A percentile compares a stretch with the other conserved stretches of the same genome.
Evolutionary conservation across 208 protist species (phyloP).

Genomic region (Acanthamoeba lenticulata): DNA sequence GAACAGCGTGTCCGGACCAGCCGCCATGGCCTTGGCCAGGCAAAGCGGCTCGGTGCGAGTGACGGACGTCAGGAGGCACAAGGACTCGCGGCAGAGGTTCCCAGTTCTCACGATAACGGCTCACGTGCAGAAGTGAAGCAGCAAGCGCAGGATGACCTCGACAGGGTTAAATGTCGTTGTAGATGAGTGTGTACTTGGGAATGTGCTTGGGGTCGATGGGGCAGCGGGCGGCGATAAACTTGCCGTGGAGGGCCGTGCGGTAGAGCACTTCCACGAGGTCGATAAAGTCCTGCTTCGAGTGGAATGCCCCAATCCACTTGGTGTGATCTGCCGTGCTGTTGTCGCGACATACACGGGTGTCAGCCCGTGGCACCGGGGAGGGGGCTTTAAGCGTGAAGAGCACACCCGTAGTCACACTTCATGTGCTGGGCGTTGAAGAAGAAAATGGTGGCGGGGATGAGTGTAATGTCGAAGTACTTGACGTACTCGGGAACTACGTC

Average conservation of each 20-base stretch:
- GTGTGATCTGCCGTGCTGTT: slow-evolving; percentile 79
- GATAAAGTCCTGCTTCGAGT: slow-evolving; percentile 81
- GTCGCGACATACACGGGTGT: background rate
- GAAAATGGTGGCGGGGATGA: slow-evolving; percentile 79
- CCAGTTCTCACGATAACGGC: too few relatives aligned
- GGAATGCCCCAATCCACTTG: slow-evolving; percentile 81
- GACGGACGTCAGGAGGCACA: background rate
- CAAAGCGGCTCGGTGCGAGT: background rate
- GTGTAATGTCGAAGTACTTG: slow-evolving; percentile 81
- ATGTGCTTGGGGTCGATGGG: slow-evolving; percentile 69
- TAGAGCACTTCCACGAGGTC: slow-evolving; percentile 81
- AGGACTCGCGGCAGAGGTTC: too few relatives aligned
- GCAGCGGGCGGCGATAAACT: slow-evolving; percentile 68
- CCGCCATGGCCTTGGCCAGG: background rate
- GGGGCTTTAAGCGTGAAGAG: background rate
- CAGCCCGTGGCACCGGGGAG: background rate
- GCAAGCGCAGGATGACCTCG: too few relatives aligned
- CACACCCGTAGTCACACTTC: slow-evolving; percentile 82
- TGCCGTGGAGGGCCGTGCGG: slow-evolving; percentile 68
- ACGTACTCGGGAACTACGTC: slow-evolving; percentile 74
- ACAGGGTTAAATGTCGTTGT: slow-evolving; percentile 61
- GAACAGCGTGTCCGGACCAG: too few relatives aligned
- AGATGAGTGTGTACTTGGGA: slow-evolving; percentile 74
- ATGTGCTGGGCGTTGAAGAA: slow-evolving; percentile 83
- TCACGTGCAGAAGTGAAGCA: too few relatives aligned